phyloP scores from a whole-genome alignment of 306 rosid genomes.

The Vigna reflexopilosa region DNA sequence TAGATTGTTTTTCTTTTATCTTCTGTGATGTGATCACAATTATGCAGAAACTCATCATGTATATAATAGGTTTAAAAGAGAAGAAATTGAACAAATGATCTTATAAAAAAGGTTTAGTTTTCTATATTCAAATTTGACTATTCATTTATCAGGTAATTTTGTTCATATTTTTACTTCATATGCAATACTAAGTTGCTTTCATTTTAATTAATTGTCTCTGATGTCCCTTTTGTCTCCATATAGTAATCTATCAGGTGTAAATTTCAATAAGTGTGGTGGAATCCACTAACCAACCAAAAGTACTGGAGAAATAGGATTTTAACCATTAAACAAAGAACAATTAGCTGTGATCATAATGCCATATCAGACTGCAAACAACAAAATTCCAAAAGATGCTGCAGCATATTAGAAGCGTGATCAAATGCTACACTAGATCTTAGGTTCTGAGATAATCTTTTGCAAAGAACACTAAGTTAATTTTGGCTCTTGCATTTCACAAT shows the following conservation, averaged over 20 bases:
- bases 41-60: neutral
- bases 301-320: neutral
- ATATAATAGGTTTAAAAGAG: neutral
- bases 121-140: too few species aligned
- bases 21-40: neutral
- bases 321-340: neutral
- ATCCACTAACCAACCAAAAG: neutral
- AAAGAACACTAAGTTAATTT: neutral
- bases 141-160: too few species aligned
- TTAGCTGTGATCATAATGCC: neutral
- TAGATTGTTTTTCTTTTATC: neutral
- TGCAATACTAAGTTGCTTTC: neutral
- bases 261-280: conserved; percentile 7
- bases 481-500: conserved; percentile 5
- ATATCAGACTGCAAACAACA: neutral
- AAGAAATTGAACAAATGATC: neutral
- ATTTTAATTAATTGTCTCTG: neutral
- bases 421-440: conserved; percentile 3
- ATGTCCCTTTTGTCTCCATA: conserved; percentile 19
- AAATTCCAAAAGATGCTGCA: neutral
- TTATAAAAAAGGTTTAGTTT: too few species aligned
- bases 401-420: conserved; percentile 18
- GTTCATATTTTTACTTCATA: too few species aligned
- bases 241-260: neutral
- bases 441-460: neutral